Percentiles rank a stretch among this genome's conserved stretches.
These are phyloP conservation scores for Boletus semigastroideus DNA, from an alignment of 1,284 basidiomycete species.

Conservation along the genomic window DNA sequence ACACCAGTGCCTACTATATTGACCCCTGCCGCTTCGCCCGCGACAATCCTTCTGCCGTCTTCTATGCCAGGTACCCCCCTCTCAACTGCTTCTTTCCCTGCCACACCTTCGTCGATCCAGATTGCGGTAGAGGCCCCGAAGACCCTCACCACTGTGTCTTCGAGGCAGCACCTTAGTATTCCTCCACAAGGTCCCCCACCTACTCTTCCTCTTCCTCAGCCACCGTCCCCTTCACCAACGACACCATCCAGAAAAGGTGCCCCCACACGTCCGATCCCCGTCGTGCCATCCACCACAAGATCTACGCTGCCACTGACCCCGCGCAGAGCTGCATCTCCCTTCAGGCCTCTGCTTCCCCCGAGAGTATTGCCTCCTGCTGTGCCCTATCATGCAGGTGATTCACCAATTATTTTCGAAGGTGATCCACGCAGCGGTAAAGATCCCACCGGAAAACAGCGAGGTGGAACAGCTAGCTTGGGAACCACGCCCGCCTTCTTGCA, in stretches of 20 bases:
- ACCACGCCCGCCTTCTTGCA: conserved; percentile 29
- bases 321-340: conserved; percentile 19
- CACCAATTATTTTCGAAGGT: not conserved
- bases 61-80: conserved; percentile 25
- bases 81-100: conserved; percentile 14
- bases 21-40: conserved; percentile 8
- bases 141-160: conserved; percentile 10
- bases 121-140: conserved; percentile 3
- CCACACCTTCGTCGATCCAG: not conserved
- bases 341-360: conserved; percentile 27
- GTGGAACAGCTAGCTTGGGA: conserved; percentile 10
- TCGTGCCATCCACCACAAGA: conserved; percentile 9
- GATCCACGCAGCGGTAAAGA: conserved; percentile 12
- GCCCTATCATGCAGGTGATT: conserved; percentile 6
- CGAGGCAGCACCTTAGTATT: conserved; percentile 31
- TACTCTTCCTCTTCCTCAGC: conserved; percentile 31
- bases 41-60: conserved; percentile 14
- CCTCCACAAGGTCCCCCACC: conserved; percentile 34
- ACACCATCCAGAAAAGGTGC: conserved; percentile 8
- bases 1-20: conserved; percentile 1
- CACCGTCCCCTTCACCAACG: conserved; percentile 9
- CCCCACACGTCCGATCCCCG: conserved; percentile 20
- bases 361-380: conserved; percentile 1
- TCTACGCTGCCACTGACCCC: conserved; percentile 18
- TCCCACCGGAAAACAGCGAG: conserved; percentile 8